phyloP scores from a whole-genome alignment of 2,329 filamentous ascomycete genomes.

The Tolypocladium nubicola region DNA sequence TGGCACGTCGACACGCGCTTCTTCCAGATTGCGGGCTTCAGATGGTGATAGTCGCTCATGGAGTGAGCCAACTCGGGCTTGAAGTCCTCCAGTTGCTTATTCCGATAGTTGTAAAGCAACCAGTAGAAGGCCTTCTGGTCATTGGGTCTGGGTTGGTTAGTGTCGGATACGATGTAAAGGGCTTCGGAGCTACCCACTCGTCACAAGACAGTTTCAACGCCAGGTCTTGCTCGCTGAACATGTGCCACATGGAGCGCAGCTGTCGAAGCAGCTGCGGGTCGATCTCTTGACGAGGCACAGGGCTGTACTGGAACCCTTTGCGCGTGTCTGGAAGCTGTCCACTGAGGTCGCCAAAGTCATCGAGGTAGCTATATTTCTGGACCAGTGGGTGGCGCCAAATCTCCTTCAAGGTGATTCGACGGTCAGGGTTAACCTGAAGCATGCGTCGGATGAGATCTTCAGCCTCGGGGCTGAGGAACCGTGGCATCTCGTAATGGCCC shows the following conservation, averaged over 20 bases:
- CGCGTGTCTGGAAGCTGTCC: constrained; percentile 45
- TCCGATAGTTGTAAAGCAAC: constrained; percentile 69
- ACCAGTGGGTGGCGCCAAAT: constrained; percentile 87
- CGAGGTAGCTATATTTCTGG: constrained; percentile 69
- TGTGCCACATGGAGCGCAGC: constrained; percentile 85
- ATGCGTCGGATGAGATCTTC: constrained; percentile 71
- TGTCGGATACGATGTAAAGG: background rate
- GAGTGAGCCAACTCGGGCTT: constrained; percentile 73
- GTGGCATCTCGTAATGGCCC: constrained; percentile 51
- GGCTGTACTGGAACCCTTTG: constrained; percentile 50
- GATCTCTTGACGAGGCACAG: constrained; percentile 54
- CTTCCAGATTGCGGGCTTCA: constrained; percentile 46
- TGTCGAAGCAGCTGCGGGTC: constrained; percentile 76
- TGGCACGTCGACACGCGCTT: constrained; percentile 52
- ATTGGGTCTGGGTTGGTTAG: constrained; percentile 49
- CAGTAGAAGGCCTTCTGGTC: constrained; percentile 93
- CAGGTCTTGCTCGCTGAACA: constrained; percentile 62
- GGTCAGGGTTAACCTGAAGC: constrained; percentile 65
- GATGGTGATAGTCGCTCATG: constrained; percentile 82
- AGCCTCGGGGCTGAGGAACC: constrained; percentile 55
- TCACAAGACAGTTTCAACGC: constrained; percentile 55
- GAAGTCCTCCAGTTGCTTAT: constrained; percentile 82
- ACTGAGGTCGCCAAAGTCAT: constrained; percentile 48
- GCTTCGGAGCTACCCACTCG: constrained; percentile 37
- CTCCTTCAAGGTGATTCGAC: constrained; percentile 66